Conservation (phyloP, 2,329 filamentous ascomycete genomes). For the Penicillium sp. region DNA sequence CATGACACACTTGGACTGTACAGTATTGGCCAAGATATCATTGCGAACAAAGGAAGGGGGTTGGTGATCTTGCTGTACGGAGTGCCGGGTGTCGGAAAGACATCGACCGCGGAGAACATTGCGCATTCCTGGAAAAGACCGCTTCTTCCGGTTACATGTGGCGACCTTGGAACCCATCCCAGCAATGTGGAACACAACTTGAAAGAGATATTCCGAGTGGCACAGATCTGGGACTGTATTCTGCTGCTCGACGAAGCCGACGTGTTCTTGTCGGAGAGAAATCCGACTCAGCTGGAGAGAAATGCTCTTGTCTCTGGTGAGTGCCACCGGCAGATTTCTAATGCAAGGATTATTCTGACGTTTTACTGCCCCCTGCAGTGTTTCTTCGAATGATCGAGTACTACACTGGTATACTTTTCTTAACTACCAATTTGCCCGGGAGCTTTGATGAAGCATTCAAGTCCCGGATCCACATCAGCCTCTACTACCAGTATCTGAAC, state of each 20-base stretch:
- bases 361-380: background rate
- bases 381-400: constrained; percentile 12
- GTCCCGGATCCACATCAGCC: constrained; percentile 9
- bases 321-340: background rate
- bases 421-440: constrained; percentile 11
- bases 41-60: constrained; percentile 2
- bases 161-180: constrained; percentile 47
- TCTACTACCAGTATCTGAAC: constrained; percentile 5
- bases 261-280: constrained; percentile 16
- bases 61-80: constrained; percentile 10
- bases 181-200: constrained; percentile 44
- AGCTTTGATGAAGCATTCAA: constrained; percentile 9
- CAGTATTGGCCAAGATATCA: too few relatives aligned
- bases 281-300: constrained; percentile 12
- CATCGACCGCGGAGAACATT: constrained; percentile 14
- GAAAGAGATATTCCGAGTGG: constrained; percentile 46
- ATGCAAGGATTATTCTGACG: background rate
- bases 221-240: constrained; percentile 34
- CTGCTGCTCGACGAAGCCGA: constrained; percentile 24
- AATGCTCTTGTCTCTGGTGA: constrained; percentile 25
- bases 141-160: constrained; percentile 48
- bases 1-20: too few relatives aligned
- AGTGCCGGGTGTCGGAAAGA: constrained; percentile 12
- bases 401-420: constrained; percentile 10
- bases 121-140: constrained; percentile 32